Conservation (phyloP, 2,329 filamentous ascomycete species). For the Cladosporium sp. region DNA sequence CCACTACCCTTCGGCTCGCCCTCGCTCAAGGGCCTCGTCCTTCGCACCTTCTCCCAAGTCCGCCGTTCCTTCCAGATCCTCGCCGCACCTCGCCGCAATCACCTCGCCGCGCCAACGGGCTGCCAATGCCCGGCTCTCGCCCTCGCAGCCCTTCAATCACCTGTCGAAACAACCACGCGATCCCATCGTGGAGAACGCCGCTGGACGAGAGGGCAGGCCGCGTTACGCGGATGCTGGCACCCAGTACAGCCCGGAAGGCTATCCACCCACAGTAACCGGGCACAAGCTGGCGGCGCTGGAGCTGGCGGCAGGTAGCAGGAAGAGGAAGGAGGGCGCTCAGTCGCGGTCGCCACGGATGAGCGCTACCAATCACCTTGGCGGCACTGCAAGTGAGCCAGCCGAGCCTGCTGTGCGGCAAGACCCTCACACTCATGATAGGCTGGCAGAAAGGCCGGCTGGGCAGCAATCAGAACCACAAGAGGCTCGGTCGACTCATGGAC, state of each 20-base stretch:
- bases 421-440: constrained; percentile 3
- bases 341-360: constrained; percentile 17
- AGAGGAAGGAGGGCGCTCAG: constrained; percentile 23
- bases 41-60: constrained; percentile 4
- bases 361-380: not conserved
- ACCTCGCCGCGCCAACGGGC: constrained; percentile 10
- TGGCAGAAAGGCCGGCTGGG: constrained; percentile 1
- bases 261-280: constrained; percentile 38
- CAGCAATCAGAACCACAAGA: constrained; percentile 19
- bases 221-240: constrained; percentile 46
- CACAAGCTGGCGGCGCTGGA: constrained; percentile 18
- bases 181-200: constrained; percentile 8
- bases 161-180: constrained; percentile 4
- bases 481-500: constrained; percentile 28
- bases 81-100: constrained; percentile 2
- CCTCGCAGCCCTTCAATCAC: not conserved
- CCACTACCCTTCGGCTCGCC: constrained; percentile 13
- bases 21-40: not conserved
- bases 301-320: constrained; percentile 18
- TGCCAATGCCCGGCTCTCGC: constrained; percentile 7
- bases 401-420: constrained; percentile 7
- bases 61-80: not conserved
- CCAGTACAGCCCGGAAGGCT: constrained; percentile 51
- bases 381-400: constrained; percentile 6
- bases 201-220: not conserved